Base-by-base conservation (phyloP, 192 early-diverging fungal genomes). In the Backusella morwellensis region DNA sequence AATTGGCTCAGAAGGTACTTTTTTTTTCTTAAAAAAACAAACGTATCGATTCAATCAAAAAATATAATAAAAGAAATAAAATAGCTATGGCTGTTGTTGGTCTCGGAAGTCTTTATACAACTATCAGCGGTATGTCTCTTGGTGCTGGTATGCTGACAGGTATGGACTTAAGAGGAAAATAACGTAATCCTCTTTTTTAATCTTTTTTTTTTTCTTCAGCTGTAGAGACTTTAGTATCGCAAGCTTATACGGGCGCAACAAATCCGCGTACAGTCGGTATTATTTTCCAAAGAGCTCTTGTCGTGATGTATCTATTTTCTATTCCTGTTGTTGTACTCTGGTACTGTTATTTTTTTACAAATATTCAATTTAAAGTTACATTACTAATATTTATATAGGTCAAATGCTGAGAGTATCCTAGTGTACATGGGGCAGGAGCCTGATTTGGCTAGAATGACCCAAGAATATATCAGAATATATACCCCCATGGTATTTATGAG, bases 101-200 rank as follows among this genome's bases (percentile, higher is more conserved):
- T 76, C 56, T 80, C 17, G 79, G 74, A 17, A 44, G 17, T 59
- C 38, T 80, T 15, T 80, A 36, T 71, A 56, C 38, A 34, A 80
- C 69, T 15, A 52, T 80, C 1, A 35, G 69, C 66, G 79, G 79
- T 52, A 7, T 80, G 14, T 41, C 79, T 47, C 17, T 80, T 14
- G 79, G 79, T 66, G 40, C 40, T 7, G 79, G 79, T 44, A 50
- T 80, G 75, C 34, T 76, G 54, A 80, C 79, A 70, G 79, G 79
- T 80, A 75, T 7, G 40, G 36, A 14, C 12, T 26, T 32, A 34
- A 29, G 23, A 68, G 40, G 38, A 40, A 68, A 29, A 76, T 68
- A 68, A n/a, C 19, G 15, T 21, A 42, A 21, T 34, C 21, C 5
- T 66, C 2, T 36, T 35, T 41, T 35, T 56, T 76, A n/a, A 21